Percentiles rank a stretch among this genome's conserved stretches.
Conservation (phyloP, 2,329 filamentous ascomycete species). For the Aspergillus novoparasiticus region DNA sequence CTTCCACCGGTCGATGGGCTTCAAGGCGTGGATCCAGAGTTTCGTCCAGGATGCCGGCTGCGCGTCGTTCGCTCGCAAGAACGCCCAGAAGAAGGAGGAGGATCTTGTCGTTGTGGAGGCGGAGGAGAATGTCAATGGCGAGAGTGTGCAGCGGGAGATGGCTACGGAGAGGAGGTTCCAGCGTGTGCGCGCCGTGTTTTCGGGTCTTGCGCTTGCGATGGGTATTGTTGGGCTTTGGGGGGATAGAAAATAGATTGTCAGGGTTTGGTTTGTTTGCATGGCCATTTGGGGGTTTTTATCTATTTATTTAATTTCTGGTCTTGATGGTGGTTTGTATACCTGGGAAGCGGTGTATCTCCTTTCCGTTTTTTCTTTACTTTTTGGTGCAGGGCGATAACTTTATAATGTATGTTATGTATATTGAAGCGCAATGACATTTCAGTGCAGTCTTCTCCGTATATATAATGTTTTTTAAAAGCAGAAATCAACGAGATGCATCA, state of each 20-base stretch:
- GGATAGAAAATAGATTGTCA: constrained; percentile 29
- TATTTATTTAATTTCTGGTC: neutral
- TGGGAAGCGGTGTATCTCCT: neutral
- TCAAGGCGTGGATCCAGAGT: constrained; percentile 36
- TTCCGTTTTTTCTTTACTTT: neutral
- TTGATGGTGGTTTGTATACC: constrained; percentile 1
- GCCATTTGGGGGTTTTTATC: constrained; percentile 1
- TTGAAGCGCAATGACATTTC: neutral
- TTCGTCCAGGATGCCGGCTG: constrained; percentile 48
- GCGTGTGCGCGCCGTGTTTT: constrained; percentile 39
- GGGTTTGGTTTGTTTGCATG: neutral
- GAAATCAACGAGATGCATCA: too few species aligned
- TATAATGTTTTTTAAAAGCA: too few species aligned
- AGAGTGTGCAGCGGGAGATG: constrained; percentile 49
- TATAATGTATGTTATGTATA: constrained; percentile 1
- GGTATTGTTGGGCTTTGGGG: constrained; percentile 54
- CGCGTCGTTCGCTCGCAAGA: constrained; percentile 17
- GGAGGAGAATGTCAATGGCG: constrained; percentile 48
- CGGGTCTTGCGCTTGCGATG: constrained; percentile 48
- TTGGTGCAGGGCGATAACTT: neutral
- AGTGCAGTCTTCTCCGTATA: neutral
- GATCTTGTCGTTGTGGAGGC: constrained; percentile 41
- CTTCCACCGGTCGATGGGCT: constrained; percentile 68
- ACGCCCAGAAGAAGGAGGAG: constrained; percentile 35
- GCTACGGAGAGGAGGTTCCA: constrained; percentile 44